These are phyloP conservation scores for Backusella sp. DNA, from an alignment of 192 early-diverging fungal species.

Conservation along the genomic window DNA sequence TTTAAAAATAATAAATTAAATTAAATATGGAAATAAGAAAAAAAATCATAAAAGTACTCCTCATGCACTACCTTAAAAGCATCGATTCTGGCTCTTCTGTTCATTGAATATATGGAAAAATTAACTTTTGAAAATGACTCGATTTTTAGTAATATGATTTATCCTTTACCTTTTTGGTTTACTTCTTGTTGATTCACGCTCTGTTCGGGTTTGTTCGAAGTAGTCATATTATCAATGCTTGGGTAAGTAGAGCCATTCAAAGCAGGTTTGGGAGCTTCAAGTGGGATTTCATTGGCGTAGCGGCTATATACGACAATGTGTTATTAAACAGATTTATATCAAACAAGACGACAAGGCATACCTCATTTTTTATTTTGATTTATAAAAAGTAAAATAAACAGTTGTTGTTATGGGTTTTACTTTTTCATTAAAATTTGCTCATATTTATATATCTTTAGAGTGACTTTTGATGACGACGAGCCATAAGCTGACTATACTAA, in stretches of 20 bases:
- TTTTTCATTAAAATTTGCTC: background rate
- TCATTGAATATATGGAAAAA: background rate
- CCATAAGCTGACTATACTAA: background rate
- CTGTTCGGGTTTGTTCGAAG: background rate
- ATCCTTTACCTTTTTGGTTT: background rate
- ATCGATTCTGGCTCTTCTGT: background rate
- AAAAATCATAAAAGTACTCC: background rate
- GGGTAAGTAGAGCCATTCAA: background rate
- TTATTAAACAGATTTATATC: background rate
- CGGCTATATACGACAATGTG: background rate
- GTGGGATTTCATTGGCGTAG: background rate
- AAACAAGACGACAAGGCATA: background rate
- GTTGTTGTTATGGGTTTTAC: background rate
- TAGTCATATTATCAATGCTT: background rate
- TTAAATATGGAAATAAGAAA: background rate
- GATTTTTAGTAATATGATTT: background rate
- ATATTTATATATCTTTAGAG: background rate
- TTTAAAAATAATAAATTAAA: background rate
- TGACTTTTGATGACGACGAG: background rate
- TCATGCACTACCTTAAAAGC: background rate
- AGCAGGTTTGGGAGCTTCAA: background rate
- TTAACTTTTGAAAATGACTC: background rate
- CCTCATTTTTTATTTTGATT: background rate
- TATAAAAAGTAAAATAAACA: background rate
- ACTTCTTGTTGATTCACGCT: background rate